A percentile compares a stretch with the other conserved stretches of the same genome.
Evolutionary conservation across 1,284 basidiomycete genomes (phyloP).

Genomic region (Rhodotorula glutinis): DNA sequence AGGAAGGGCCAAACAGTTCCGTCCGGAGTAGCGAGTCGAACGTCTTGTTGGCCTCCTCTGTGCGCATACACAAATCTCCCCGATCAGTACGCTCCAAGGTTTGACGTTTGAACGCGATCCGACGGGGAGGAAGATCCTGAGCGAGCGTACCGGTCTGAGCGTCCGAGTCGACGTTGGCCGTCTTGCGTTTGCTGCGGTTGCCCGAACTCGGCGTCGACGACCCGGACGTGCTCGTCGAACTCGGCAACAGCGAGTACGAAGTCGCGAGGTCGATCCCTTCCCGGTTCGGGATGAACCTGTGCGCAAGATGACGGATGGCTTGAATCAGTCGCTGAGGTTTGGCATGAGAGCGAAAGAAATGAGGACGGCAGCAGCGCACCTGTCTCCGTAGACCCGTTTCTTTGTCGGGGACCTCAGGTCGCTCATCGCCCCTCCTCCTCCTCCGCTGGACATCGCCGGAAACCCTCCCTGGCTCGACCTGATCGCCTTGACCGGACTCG

Average conservation of each 20-base stretch:
- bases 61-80: slow-evolving; percentile 1
- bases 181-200: slow-evolving; percentile 46
- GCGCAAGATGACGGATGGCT: too few species aligned
- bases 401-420: slow-evolving; percentile 16
- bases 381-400: slow-evolving; percentile 28
- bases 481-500: slow-evolving; percentile 3
- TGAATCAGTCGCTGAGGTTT: too few species aligned
- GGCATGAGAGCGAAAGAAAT: too few species aligned
- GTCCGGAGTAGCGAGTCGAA: slow-evolving; percentile 55
- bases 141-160: slow-evolving; percentile 45
- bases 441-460: not conserved
- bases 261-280: slow-evolving; percentile 54
- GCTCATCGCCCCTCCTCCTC: not conserved
- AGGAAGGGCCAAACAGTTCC: slow-evolving; percentile 53
- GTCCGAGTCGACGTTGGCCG: slow-evolving; percentile 48
- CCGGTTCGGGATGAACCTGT: slow-evolving; percentile 56
- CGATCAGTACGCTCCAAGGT: too few species aligned
- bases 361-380: not conserved
- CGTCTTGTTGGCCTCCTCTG: slow-evolving; percentile 56
- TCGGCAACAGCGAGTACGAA: slow-evolving; percentile 53
- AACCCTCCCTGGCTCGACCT: slow-evolving; percentile 5
- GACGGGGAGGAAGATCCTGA: too few species aligned
- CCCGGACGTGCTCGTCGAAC: slow-evolving; percentile 30
- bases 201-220: slow-evolving; percentile 40
- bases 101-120: too few species aligned